These are phyloP conservation scores for Endocarpon pusillum DNA, from an alignment of 495 filamentous ascomycete species.

Conservation along the genomic window DNA sequence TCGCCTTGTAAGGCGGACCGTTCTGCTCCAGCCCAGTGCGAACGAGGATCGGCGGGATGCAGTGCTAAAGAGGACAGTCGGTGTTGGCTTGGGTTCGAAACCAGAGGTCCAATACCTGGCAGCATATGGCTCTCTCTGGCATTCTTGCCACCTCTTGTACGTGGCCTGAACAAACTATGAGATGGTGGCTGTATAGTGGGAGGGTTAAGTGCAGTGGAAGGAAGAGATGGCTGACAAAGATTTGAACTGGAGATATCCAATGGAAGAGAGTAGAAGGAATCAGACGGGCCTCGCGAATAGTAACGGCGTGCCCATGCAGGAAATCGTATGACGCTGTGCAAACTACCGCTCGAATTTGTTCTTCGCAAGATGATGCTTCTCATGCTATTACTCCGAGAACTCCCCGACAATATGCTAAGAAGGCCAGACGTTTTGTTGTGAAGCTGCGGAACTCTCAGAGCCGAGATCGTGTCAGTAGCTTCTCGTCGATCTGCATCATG, in stretches of 20 bases:
- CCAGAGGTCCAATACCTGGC: not conserved
- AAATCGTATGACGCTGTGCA: constrained; percentile 34
- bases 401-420: constrained; percentile 20
- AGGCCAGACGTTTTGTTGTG: constrained; percentile 19
- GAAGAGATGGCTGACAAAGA: too few species aligned
- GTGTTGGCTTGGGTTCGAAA: not conserved
- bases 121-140: too few species aligned
- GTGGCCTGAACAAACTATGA: too few species aligned
- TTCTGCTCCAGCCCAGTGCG: constrained; percentile 24
- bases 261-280: not conserved
- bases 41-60: constrained; percentile 27
- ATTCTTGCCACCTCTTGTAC: too few species aligned
- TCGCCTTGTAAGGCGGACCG: constrained; percentile 3
- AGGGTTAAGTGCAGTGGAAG: too few species aligned
- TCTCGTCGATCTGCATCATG: constrained; percentile 22
- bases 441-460: constrained; percentile 16
- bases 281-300: constrained; percentile 17
- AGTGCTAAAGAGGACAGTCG: not conserved
- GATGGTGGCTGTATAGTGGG: too few species aligned
- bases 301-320: constrained; percentile 31
- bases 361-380: constrained; percentile 22
- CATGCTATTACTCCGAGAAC: constrained; percentile 20
- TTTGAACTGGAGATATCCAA: too few species aligned
- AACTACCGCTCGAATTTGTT: constrained; percentile 30
- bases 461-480: constrained; percentile 24